Conservation (phyloP, 1,139 yeast species). For the Blastobotrys apis region DNA sequence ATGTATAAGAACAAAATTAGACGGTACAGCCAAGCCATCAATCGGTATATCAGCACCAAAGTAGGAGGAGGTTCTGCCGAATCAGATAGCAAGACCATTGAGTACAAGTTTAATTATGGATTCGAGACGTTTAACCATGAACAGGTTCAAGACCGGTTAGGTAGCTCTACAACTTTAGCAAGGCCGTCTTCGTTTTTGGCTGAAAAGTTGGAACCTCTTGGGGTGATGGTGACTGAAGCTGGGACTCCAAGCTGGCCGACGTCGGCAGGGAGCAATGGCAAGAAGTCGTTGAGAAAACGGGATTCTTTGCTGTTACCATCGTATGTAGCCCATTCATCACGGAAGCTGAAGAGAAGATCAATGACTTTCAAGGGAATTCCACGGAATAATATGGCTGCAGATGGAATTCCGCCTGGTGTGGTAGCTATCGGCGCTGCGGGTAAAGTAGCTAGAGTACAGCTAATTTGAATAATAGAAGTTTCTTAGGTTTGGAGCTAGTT, state of each 20-base stretch:
- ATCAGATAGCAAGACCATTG: background rate
- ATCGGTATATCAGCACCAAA: background rate
- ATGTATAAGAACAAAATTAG: background rate
- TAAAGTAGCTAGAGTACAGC: constrained; percentile 13
- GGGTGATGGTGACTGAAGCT: too few relatives aligned
- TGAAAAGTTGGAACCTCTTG: background rate
- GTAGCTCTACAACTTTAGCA: background rate
- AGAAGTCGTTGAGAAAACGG: too few relatives aligned
- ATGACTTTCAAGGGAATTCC: background rate
- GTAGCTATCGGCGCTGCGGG: constrained; percentile 18
- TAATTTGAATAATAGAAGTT: too few relatives aligned
- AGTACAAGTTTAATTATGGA: constrained; percentile 7
- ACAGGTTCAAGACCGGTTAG: background rate
- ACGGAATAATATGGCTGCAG: background rate
- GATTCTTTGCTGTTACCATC: constrained; percentile 9
- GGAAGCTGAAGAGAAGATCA: constrained; percentile 1
- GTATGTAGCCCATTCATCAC: constrained; percentile 3
- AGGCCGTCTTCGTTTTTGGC: background rate
- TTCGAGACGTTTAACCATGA: constrained; percentile 13
- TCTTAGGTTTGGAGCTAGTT: too few relatives aligned
- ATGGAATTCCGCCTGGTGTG: constrained; percentile 15
- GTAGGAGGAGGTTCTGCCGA: background rate
- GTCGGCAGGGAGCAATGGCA: too few relatives aligned
- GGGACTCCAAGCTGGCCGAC: too few relatives aligned
- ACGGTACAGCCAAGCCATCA: constrained; percentile 3